A percentile compares a stretch with the other conserved stretches of the same genome.
phyloP scores from a whole-genome alignment of 2,329 filamentous ascomycete species.

The Exophiala oligosperma region DNA sequence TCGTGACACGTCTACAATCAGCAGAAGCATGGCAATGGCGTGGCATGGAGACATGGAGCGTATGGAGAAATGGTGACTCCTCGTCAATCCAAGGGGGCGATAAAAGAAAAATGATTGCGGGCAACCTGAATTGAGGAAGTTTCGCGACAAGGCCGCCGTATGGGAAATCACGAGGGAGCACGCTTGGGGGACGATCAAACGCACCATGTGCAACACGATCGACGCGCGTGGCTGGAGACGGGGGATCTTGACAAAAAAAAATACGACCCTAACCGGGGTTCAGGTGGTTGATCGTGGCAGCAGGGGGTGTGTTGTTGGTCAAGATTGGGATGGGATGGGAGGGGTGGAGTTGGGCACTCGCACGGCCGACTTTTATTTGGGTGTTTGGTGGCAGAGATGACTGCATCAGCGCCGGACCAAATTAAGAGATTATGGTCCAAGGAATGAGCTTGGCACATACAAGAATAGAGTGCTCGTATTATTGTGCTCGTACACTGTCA shows the following conservation, averaged over 20 bases:
- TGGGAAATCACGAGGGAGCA: slow-evolving; percentile 17
- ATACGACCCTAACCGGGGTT: not conserved
- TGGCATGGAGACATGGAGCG: not conserved
- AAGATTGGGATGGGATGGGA: slow-evolving; percentile 1
- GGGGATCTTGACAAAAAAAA: slow-evolving; percentile 9
- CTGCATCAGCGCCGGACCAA: too few relatives aligned
- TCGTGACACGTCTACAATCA: not conserved
- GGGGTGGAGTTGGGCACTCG: too few relatives aligned
- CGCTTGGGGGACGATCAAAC: slow-evolving; percentile 19
- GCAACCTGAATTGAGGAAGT: slow-evolving; percentile 5
- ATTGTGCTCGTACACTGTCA: too few relatives aligned
- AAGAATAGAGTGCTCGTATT: too few relatives aligned
- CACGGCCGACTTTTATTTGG: too few relatives aligned
- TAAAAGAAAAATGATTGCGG: not conserved
- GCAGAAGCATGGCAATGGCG: not conserved
- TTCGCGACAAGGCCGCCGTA: slow-evolving; percentile 7
- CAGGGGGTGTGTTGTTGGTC: slow-evolving; percentile 8
- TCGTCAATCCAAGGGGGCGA: not conserved
- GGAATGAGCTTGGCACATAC: too few relatives aligned
- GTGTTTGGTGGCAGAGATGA: too few relatives aligned
- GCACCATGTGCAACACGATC: slow-evolving; percentile 23
- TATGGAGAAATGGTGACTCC: not conserved
- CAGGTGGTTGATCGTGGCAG: not conserved
- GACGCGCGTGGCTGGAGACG: slow-evolving; percentile 17
- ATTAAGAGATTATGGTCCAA: too few relatives aligned